Evolutionary conservation across 2,329 filamentous ascomycete genomes (phyloP), one percentile per base, ranked within the genome.

Genomic region (Ophioceras dolichostomum): DNA sequence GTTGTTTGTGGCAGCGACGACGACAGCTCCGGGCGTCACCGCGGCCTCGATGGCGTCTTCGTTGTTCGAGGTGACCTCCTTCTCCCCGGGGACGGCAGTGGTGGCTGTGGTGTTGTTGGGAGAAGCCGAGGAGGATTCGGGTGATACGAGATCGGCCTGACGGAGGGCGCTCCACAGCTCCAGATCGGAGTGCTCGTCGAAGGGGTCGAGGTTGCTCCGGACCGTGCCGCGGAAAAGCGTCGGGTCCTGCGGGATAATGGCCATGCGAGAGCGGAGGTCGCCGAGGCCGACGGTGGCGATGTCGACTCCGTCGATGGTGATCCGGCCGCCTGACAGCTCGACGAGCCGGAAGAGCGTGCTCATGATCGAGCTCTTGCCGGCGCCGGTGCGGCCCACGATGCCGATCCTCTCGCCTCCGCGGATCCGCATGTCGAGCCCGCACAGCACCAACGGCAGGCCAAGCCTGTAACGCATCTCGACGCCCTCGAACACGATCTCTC

Each of bases 351-450:
- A 89, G 5, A 89, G 69, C 0, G 83, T 79, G 45, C 75, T 79
- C 81, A 88, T 87, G 59, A 89, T 87, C 39, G 79, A 83, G 22
- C 77, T 83, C 60, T 91, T 91, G 41, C 84, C 84, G 1, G 83
- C 84, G 14, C 84, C 84, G 0, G 84, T 91, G 7, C 84, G 77
- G 3, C 84, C 84, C 2, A 89, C 82, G 22, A 91, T 76, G 29
- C 84, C 84, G 45, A 91, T 80, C 21, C 83, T 75, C 60, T 91
- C 84, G 38, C 84, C 84, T 7, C 80, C 79, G 17, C 61, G 59
- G 31, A 91, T 73, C 47, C 84, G 77, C 67, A 91, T 82, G 42
- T 62, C 69, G 10, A 91, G 60, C 0, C 78, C 79, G 34, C 73
- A 70, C 4, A 89, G 67, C 0, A 88, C 83, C 34, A 88, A 69